phyloP scores from a whole-genome alignment of 2,329 filamentous ascomycete genomes.

The Septoria petroselini region DNA sequence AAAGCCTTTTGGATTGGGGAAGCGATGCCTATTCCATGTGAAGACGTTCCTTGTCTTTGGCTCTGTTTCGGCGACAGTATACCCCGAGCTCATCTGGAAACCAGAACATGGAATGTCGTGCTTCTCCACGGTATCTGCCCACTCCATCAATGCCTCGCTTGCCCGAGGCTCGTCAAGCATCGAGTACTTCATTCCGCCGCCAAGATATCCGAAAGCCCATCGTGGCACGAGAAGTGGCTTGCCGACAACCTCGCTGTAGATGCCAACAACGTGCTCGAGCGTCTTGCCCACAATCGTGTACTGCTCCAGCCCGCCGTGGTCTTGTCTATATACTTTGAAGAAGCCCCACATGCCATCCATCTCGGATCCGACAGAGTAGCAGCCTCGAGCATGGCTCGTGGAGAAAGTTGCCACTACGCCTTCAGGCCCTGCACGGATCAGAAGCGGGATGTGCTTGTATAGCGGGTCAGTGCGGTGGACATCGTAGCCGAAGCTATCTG shows the following conservation, averaged over 20 bases:
- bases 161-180: constrained; percentile 57
- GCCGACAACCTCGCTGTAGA: constrained; percentile 66
- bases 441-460: constrained; percentile 71
- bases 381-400: constrained; percentile 61
- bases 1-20: constrained; percentile 65
- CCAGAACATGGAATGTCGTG: constrained; percentile 68
- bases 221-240: constrained; percentile 66
- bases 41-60: constrained; percentile 70
- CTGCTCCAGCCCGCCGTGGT: constrained; percentile 68
- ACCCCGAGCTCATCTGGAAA: constrained; percentile 70
- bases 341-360: constrained; percentile 74
- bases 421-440: constrained; percentile 64
- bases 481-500: constrained; percentile 72
- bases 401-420: constrained; percentile 68
- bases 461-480: constrained; percentile 67
- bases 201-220: constrained; percentile 71
- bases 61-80: constrained; percentile 63
- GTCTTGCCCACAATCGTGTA: constrained; percentile 66
- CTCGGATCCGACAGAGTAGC: constrained; percentile 66
- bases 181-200: constrained; percentile 63
- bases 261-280: constrained; percentile 61
- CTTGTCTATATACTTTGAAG: constrained; percentile 71
- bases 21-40: constrained; percentile 68
- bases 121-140: constrained; percentile 59
- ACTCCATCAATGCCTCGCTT: constrained; percentile 57